phyloP scores from a whole-genome alignment of 306 rosid species.

The Carpinus fangiana region DNA sequence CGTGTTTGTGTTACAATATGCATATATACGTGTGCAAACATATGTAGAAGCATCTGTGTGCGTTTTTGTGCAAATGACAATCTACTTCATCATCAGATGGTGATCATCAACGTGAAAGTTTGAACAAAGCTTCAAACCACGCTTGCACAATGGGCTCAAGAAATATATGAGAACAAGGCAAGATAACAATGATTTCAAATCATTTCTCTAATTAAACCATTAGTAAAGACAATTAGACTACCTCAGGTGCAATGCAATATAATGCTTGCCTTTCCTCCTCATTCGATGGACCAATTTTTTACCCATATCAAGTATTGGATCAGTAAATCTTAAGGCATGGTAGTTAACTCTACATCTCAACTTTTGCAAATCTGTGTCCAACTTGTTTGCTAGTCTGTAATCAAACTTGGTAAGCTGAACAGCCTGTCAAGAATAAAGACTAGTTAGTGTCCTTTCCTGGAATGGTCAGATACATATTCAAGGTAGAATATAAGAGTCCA shows the following conservation, averaged over 20 bases:
- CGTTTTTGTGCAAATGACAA: background rate
- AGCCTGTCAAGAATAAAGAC: slow-evolving; percentile 65
- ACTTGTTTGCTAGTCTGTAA: slow-evolving; percentile 94
- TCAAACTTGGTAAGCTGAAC: slow-evolving; percentile 93
- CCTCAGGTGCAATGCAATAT: slow-evolving; percentile 91
- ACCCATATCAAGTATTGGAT: slow-evolving; percentile 73
- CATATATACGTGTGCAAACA: background rate
- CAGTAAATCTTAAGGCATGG: slow-evolving; percentile 85
- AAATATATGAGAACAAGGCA: slow-evolving; percentile 5
- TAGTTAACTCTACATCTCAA: slow-evolving; percentile 95
- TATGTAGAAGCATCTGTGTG: background rate
- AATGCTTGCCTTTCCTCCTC: slow-evolving; percentile 84
- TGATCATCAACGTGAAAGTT: background rate
- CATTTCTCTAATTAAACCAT: slow-evolving; percentile 8
- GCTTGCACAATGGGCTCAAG: background rate
- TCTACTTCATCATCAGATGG: background rate
- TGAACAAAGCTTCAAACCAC: background rate
- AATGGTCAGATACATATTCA: slow-evolving; percentile 20
- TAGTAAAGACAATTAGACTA: slow-evolving; percentile 33
- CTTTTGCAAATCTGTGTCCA: slow-evolving; percentile 85
- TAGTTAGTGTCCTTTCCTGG: slow-evolving; percentile 28
- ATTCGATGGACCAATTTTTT: slow-evolving; percentile 67
- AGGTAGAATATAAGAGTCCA: background rate
- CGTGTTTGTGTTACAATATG: background rate
- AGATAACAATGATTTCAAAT: background rate